phyloP scores from a whole-genome alignment of 2,329 filamentous ascomycete species.

The Cladophialophora immunda region DNA sequence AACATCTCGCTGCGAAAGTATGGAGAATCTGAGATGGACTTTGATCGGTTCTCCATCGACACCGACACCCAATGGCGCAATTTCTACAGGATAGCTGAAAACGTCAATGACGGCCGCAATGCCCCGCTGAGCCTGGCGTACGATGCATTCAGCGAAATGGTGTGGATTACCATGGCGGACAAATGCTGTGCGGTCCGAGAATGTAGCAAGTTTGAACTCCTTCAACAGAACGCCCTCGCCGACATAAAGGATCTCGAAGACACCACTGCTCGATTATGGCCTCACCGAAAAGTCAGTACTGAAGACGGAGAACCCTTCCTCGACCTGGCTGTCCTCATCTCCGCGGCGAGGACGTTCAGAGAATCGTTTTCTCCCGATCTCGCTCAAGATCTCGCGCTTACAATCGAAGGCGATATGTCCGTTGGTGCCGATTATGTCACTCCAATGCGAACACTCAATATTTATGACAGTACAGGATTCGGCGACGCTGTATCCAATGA shows the following conservation, averaged over 20 bases:
- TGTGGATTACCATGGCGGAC: slow-evolving; percentile 87
- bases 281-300: slow-evolving; percentile 51
- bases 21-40: slow-evolving; percentile 79
- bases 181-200: slow-evolving; percentile 79
- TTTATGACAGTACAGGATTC: slow-evolving; percentile 82
- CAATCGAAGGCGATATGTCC: slow-evolving; percentile 76
- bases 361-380: slow-evolving; percentile 75
- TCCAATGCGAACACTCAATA: slow-evolving; percentile 76
- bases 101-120: slow-evolving; percentile 84
- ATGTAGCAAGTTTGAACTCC: slow-evolving; percentile 78
- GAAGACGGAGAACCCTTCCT: slow-evolving; percentile 62
- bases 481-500: slow-evolving; percentile 83
- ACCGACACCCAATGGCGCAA: slow-evolving; percentile 87
- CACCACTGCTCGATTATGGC: slow-evolving; percentile 47
- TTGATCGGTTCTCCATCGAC: slow-evolving; percentile 75
- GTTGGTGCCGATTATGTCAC: slow-evolving; percentile 75
- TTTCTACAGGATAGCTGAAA: slow-evolving; percentile 84
- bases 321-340: slow-evolving; percentile 69
- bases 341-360: slow-evolving; percentile 74
- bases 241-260: slow-evolving; percentile 49
- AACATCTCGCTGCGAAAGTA: slow-evolving; percentile 72
- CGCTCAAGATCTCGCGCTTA: slow-evolving; percentile 71
- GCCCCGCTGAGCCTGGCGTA: slow-evolving; percentile 81
- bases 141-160: slow-evolving; percentile 74
- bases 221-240: slow-evolving; percentile 71